Base-by-base conservation (phyloP, 208 protist genomes). In the Crithidia expoeki region DNA sequence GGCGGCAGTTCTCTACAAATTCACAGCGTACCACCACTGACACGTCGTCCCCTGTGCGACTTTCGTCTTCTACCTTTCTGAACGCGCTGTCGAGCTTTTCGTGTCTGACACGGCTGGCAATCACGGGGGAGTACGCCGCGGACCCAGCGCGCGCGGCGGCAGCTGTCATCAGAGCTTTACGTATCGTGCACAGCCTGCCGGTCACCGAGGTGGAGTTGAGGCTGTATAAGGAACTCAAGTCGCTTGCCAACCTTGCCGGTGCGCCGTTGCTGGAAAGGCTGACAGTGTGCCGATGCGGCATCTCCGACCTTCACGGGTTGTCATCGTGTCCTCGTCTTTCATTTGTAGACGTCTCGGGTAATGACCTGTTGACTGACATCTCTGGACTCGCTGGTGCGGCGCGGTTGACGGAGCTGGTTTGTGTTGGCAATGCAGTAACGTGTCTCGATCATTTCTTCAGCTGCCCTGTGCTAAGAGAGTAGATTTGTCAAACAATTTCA, bases 21-120 rank as follows among this genome's bases (percentile, higher is more conserved):
- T n/a, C 4, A 47, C 47, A 12, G 2, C 4, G 28, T 47, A 25
- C 3, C 28, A 16, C 42, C 14, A 17, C 5, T 9, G 42, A 19
- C 9, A 21, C 3, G 2, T 4, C n/a, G 12, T 1, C 47, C 2
- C 60, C 60, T 1, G 47, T 55, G 60, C 25, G 60, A 4, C 47
- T 66, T 25, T 66, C 60, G 4, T 56, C 32, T 33, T 53, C 60
- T 2, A 56, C 60, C 4, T 66, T 66, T 66, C 33, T 66, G 6
- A 66, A 56, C 12, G 60, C 60, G 46, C 60, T 66, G 60, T 28
- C 60, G 4, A 56, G 21, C 4, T 66, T 66, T 44, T 0, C 60
- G 47, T 25, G 32, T 11, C 32, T 66, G 47, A 56, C 25, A 12
- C 4, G 21, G 17, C 47, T 66, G 27, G 3, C 21, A 7, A 66